Evolutionary conservation across 345 rosid species (phyloP), one percentile per base, ranked within the genome.

Genomic region (Pistacia atlantica): DNA sequence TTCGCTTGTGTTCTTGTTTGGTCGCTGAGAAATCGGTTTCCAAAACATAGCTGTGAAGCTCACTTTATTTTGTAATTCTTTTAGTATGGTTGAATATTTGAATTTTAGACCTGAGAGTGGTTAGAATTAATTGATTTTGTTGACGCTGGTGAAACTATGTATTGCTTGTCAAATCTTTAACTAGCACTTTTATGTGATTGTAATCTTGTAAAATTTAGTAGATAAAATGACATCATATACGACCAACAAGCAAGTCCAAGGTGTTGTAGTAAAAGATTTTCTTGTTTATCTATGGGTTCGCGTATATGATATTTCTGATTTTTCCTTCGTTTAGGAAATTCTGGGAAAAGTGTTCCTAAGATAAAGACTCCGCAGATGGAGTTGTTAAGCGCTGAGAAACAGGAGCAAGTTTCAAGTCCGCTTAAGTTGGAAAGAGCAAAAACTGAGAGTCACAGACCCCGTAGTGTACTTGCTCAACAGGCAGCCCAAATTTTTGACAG

Each of bases 401-500:
- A 78, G 17, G 90, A 89, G 45, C 66, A 87, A 67, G 63, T 83
- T 73, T 82, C 90, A 63, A 69, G 82, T 67, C 83, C 77, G 59
- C 87, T 77, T 79, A 90, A 83, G 84, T 78, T 96, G 77, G 92
- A 80, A 75, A 93, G 87, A 83, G 88, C 97, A 35, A 96, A 90
- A 89, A 90, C 93, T 18, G 97, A 91, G 84, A 84, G 81, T 75
- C 89, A 73, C n/a, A 88, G 81, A 75, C 83, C 76, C 80, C 86
- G 71, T 28, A 89, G 82, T 83, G 77, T 96, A 72, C 91, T 88
- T 78, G 89, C 92, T 20, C 83, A 85, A 78, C 97, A 93, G 75
- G 97, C 98, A 28, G 97, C 93, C 14, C 88, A 89, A 83, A 90
- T 95, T 57, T 93, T 87, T 78, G 89, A 92, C 81, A 86, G 88